Base-by-base conservation (phyloP, 768 basidiomycete species). In the Calocybe cyanea region DNA sequence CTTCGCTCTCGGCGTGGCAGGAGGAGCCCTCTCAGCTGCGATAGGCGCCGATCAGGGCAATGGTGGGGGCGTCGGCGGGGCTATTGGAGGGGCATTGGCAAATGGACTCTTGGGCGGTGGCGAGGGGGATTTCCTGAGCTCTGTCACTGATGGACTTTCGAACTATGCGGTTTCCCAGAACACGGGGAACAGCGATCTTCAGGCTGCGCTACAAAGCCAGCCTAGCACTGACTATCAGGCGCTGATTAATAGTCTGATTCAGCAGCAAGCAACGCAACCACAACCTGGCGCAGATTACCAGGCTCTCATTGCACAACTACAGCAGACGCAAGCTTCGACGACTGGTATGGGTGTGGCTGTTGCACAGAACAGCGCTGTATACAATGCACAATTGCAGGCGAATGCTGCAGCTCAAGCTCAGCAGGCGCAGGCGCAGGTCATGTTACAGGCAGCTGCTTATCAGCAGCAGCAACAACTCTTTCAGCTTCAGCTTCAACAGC, bases 141-240 rank as follows among this genome's bases (percentile, higher is more conserved):
- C 45, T 5, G 6, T 55, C 39, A 24, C 46, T 3, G 38, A 43
- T 46, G 43, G 58, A 46, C 55, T 59, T 17, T 50, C 49, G 18
- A 54, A 54, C n/a, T 19, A 43, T 21, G 30, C 17, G n/a, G 25
- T 28, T 7, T n/a, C 32, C 21, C 45, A 46, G 15, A 35, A 51
- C 46, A 4, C 41, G 56, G 10, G 50, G 7, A 13, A 34, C 32
- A 20, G 55, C 8, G 45, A 54, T 18, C 46, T 55, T 1, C 57
- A 65, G 41, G 62, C 59, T 18, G 64, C 62, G 15, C 34, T 64
- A 30, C 55, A 65, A 41, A 63, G 59, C 2, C 46, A 55, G 21
- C 60, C 62, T 2, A 53, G 57, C 24, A 60, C 63, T 7, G 61
- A 66, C 46, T 68, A 68, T 48, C 57, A 62, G 42, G 54, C 51